A percentile compares a stretch with the other conserved stretches of the same genome.
phyloP scores from a whole-genome alignment of 139 green algal genomes.

The Eudorina sp. region DNA sequence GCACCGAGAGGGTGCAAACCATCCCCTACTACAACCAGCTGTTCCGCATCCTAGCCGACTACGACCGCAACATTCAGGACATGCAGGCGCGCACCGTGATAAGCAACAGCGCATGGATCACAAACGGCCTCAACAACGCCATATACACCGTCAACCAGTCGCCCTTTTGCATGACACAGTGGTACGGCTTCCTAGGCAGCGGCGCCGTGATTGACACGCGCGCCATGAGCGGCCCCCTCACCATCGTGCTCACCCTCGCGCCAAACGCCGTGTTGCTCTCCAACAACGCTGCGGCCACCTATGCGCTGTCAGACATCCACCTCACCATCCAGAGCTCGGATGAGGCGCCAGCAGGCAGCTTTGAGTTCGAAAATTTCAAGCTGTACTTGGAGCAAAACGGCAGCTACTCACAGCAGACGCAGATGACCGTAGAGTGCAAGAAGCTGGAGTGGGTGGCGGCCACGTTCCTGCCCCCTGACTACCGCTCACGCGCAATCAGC shows the following conservation, averaged over 20 bases:
- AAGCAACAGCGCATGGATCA: background rate
- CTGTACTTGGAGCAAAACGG: background rate
- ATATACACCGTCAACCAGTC: background rate
- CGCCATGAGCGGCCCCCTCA: background rate
- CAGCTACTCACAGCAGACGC: background rate
- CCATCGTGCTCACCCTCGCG: background rate
- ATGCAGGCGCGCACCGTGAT: background rate
- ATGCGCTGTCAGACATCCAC: background rate
- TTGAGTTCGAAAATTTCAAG: background rate
- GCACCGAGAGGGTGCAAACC: no score
- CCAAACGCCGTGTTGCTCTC: background rate
- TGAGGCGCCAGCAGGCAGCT: background rate
- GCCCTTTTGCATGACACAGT: slow-evolving; percentile 11
- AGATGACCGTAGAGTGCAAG: background rate
- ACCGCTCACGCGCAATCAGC: slow-evolving; percentile 2
- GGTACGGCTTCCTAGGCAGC: background rate
- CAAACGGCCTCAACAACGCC: background rate
- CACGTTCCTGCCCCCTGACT: background rate
- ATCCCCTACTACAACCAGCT: slow-evolving; percentile 15
- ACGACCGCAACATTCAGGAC: background rate
- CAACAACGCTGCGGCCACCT: background rate
- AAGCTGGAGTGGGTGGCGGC: background rate
- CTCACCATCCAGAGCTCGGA: background rate
- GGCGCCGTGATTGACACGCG: slow-evolving; percentile 3
- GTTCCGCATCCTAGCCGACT: background rate